Base-by-base conservation (phyloP, 1,139 yeast species). In the Pneumocystis murina region DNA sequence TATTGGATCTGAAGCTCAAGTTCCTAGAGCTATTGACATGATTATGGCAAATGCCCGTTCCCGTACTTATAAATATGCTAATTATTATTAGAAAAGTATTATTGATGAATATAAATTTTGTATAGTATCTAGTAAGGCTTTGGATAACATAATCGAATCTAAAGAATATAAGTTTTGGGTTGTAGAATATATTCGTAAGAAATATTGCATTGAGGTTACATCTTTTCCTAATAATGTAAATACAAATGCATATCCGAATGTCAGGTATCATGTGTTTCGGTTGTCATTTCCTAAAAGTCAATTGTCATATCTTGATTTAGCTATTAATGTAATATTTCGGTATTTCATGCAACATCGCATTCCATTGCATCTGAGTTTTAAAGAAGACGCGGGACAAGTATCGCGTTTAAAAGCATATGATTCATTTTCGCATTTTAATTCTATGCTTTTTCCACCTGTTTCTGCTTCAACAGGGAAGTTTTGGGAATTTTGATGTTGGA, bases 231-330 rank as follows among this genome's bases (percentile, higher is more conserved):
- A 30, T 20, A 40, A 58, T 17, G 28, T 38, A 30, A 58, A 40
- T 40, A 40, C 30, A 4, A 38, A 38, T 58, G 39, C 17, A 30
- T 58, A 40, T 12, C 60, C 60, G 60, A 58, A 58, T 40, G 28
- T 40, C n/a, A 40, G 39, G 14, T 58, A 38, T 30, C 60, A 38
- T 20, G 43, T 38, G 38, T 58, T 40, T 58, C 43, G 43, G 30
- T 20, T 58, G 30, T 58, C 28, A 30, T 38, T 40, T 38, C 43
- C 60, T 38, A 38, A 38, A 20, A 30, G 43, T 30, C 60, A 58
- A 30, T 38, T 58, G 41, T 40, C 60, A 17, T 38, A 58, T 58
- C 60, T 40, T 40, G 43, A 38, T 40, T 58, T 58, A 40, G 60
- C 43, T 40, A 38, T 58, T 58, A 40, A 58, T 58, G 60, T 58